These are phyloP conservation scores for Castanopsis chinensis DNA, from an alignment of 306 rosid species.

Conservation along the genomic window DNA sequence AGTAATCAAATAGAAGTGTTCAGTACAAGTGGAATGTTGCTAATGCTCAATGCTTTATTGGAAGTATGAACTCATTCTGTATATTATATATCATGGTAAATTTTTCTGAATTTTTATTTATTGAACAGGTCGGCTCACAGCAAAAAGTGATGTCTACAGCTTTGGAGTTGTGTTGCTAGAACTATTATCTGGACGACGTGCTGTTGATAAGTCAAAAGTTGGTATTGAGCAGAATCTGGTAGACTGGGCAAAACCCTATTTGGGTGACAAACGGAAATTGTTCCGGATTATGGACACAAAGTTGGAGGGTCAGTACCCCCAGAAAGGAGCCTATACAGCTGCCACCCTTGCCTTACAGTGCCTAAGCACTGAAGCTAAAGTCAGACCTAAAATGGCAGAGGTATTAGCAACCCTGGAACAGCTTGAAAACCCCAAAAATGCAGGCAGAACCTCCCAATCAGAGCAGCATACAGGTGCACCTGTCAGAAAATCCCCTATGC, in stretches of 20 bases:
- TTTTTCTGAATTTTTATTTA: conserved; percentile 6
- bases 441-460: conserved; percentile 35
- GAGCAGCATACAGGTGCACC: conserved; percentile 37
- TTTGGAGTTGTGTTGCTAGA: conserved; percentile 91
- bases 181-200: conserved; percentile 75
- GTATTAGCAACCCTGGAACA: conserved; percentile 67
- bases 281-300: conserved; percentile 93
- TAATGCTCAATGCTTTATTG: not conserved
- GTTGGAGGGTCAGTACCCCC: conserved; percentile 86
- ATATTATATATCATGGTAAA: not conserved
- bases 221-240: conserved; percentile 78
- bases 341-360: conserved; percentile 78
- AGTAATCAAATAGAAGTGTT: not conserved
- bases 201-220: conserved; percentile 59
- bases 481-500: conserved; percentile 46
- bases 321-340: conserved; percentile 71
- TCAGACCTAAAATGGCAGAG: conserved; percentile 76
- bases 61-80: not conserved
- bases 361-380: conserved; percentile 67
- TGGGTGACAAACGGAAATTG: conserved; percentile 66
- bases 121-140: conserved; percentile 72
- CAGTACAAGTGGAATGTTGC: not conserved
- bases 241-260: conserved; percentile 84
- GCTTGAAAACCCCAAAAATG: conserved; percentile 57
- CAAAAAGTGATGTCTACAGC: conserved; percentile 91